These are phyloP conservation scores for Aspergillus oerlinghausenensis DNA, from an alignment of 2,329 filamentous ascomycete genomes.

Conservation along the genomic window DNA sequence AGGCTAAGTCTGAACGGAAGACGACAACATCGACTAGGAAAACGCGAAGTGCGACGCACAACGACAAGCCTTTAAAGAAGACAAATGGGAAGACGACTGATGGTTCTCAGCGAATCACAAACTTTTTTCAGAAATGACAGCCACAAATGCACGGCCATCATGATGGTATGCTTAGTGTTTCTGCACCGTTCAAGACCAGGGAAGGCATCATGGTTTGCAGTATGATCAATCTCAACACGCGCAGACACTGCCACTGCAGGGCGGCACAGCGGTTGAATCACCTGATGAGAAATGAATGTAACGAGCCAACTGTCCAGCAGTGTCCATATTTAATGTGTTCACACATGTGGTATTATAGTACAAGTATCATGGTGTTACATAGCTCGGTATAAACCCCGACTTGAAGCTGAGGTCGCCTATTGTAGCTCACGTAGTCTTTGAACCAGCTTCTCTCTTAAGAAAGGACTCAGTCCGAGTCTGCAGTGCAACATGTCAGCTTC, in stretches of 20 bases:
- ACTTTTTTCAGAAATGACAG: conserved; percentile 42
- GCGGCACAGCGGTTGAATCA: background rate
- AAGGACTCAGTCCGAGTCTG: conserved; percentile 46
- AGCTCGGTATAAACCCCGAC: conserved; percentile 11
- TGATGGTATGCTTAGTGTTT: background rate
- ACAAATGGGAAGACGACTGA: conserved; percentile 40
- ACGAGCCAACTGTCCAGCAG: conserved; percentile 16
- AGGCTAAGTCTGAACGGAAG: conserved; percentile 19
- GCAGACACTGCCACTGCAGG: background rate
- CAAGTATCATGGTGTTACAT: conserved; percentile 1
- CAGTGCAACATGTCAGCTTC: conserved; percentile 18
- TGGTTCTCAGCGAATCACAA: conserved; percentile 51
- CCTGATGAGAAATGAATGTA: background rate
- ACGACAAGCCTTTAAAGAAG: conserved; percentile 46
- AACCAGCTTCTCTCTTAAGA: conserved; percentile 47
- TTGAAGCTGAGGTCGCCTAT: conserved; percentile 1
- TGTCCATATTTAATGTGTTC: background rate
- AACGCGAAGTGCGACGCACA: conserved; percentile 54
- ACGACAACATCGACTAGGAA: conserved; percentile 34
- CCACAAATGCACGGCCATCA: background rate
- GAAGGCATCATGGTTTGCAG: background rate
- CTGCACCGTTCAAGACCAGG: background rate
- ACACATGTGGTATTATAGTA: conserved; percentile 9
- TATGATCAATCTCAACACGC: background rate
- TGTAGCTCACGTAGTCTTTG: conserved; percentile 39